phyloP scores from a whole-genome alignment of 2,329 filamentous ascomycete genomes.

The Diaporthe caulivora region DNA sequence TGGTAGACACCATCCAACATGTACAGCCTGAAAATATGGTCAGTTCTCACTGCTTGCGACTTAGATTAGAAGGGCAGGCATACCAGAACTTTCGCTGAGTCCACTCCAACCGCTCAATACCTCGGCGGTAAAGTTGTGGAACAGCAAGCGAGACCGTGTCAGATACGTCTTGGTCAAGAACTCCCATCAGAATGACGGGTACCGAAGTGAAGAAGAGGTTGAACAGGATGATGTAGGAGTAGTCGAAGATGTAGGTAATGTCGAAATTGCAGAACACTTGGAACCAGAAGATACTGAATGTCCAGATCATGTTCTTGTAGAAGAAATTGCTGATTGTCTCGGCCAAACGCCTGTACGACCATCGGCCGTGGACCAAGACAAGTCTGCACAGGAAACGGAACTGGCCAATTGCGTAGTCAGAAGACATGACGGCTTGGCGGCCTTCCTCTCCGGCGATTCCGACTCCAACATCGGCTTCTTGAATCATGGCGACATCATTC shows the following conservation, averaged over 20 bases:
- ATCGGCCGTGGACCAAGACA: conserved; percentile 90
- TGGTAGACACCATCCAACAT: conserved; percentile 97
- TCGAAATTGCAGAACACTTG: conserved; percentile 97
- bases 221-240: conserved; percentile 96
- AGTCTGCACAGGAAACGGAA: conserved; percentile 90
- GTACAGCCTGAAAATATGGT: conserved; percentile 74
- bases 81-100: conserved; percentile 97
- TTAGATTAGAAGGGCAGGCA: conserved; percentile 48
- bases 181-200: conserved; percentile 94
- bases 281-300: conserved; percentile 96
- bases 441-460: conserved; percentile 95
- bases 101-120: conserved; percentile 97
- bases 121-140: conserved; percentile 93
- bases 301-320: conserved; percentile 99
- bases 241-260: conserved; percentile 96
- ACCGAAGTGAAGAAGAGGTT: conserved; percentile 97
- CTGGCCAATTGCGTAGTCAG: conserved; percentile 94
- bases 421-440: conserved; percentile 94
- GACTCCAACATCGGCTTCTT: conserved; percentile 96
- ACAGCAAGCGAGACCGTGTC: conserved; percentile 94
- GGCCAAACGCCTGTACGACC: conserved; percentile 94
- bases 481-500: conserved; percentile 98
- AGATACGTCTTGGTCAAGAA: conserved; percentile 96
- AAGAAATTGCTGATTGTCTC: conserved; percentile 99
- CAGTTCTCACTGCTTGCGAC: conserved; percentile 41